A percentile compares a stretch with the other conserved stretches of the same genome.
phyloP scores from a whole-genome alignment of 192 early-diverging fungal genomes.

The Jimgerdemannia flammicorona region DNA sequence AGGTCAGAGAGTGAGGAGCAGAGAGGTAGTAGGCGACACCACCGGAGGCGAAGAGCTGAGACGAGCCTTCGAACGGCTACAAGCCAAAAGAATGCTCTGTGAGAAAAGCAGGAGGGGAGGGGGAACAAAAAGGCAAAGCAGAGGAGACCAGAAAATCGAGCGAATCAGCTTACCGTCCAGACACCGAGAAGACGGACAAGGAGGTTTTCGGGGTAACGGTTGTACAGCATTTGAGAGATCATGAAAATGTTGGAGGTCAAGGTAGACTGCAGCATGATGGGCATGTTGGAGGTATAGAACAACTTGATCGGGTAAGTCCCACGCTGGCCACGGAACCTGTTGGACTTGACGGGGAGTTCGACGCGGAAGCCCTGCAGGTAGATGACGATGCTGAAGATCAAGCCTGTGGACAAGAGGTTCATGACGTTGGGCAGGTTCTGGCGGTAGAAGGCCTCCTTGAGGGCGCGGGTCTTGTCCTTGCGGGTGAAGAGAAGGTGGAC shows the following conservation, averaged over 20 bases:
- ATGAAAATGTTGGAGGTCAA: constrained; percentile 96
- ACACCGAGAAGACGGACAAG: constrained; percentile 92
- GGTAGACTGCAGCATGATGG: constrained; percentile 99
- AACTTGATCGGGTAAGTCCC: constrained; percentile 99
- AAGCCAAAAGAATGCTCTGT: not conserved
- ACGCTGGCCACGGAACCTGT: constrained; percentile 92
- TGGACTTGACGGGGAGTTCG: constrained; percentile 98
- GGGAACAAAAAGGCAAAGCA: not conserved
- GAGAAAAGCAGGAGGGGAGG: not conserved
- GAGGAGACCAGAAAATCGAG: constrained; percentile 16
- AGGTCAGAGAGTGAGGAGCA: constrained; percentile 84
- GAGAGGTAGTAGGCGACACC: constrained; percentile 99
- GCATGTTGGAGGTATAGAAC: constrained; percentile 99
- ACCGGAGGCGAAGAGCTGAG: constrained; percentile 87
- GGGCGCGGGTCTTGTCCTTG: constrained; percentile 92
- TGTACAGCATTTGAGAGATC: constrained; percentile 98
- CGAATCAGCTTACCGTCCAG: constrained; percentile 51
- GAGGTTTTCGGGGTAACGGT: constrained; percentile 95
- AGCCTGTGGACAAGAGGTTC: constrained; percentile 86
- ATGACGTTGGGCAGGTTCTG: constrained; percentile 81
- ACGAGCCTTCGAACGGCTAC: constrained; percentile 89
- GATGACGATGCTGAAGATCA: constrained; percentile 86
- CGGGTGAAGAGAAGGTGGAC: constrained; percentile 95
- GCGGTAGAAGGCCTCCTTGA: constrained; percentile 98
- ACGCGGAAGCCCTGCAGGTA: constrained; percentile 99